Evolutionary conservation across 805 yeast genomes (phyloP).

Genomic region (Metschnikowia amazonensis): DNA sequence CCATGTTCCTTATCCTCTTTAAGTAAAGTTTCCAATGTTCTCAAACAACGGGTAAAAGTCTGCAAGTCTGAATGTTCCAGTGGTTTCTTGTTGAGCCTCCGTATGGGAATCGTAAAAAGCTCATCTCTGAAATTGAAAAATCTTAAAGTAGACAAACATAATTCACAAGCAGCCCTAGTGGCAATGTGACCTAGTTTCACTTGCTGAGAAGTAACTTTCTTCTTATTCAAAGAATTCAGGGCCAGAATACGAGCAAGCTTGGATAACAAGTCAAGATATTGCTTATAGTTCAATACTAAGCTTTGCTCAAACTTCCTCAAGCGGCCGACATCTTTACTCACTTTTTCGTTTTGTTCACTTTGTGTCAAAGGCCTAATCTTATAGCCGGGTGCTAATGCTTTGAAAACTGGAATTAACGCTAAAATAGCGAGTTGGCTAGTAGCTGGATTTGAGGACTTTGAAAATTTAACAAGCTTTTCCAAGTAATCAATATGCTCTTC

Average conservation of each 20-base stretch:
- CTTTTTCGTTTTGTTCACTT: slow-evolving; percentile 74
- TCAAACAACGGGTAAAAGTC: slow-evolving; percentile 56
- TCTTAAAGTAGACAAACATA: slow-evolving; percentile 56
- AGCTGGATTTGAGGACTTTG: slow-evolving; percentile 60
- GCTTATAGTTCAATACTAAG: slow-evolving; percentile 63
- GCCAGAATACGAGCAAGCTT: slow-evolving; percentile 38
- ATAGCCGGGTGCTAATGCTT: slow-evolving; percentile 83
- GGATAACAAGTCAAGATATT: slow-evolving; percentile 57
- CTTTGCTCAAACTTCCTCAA: slow-evolving; percentile 78
- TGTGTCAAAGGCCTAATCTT: slow-evolving; percentile 80
- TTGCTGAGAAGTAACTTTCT: slow-evolving; percentile 28
- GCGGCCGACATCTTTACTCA: slow-evolving; percentile 74
- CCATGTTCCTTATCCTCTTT: slow-evolving; percentile 77
- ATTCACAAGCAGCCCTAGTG: slow-evolving; percentile 74
- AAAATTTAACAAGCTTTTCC: slow-evolving; percentile 66
- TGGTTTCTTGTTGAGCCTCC: slow-evolving; percentile 64
- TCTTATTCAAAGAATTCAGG: slow-evolving; percentile 35
- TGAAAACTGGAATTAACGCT: slow-evolving; percentile 81
- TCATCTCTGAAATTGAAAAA: slow-evolving; percentile 83
- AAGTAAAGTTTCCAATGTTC: slow-evolving; percentile 65
- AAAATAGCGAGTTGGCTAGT: slow-evolving; percentile 69
- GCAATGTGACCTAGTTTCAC: slow-evolving; percentile 55
- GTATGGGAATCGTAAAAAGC: slow-evolving; percentile 59
- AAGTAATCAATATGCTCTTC: slow-evolving; percentile 73
- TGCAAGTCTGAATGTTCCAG: slow-evolving; percentile 42